These are phyloP conservation scores for Termitomyces eurrhizus DNA, from an alignment of 768 basidiomycete genomes.

Conservation along the genomic window DNA sequence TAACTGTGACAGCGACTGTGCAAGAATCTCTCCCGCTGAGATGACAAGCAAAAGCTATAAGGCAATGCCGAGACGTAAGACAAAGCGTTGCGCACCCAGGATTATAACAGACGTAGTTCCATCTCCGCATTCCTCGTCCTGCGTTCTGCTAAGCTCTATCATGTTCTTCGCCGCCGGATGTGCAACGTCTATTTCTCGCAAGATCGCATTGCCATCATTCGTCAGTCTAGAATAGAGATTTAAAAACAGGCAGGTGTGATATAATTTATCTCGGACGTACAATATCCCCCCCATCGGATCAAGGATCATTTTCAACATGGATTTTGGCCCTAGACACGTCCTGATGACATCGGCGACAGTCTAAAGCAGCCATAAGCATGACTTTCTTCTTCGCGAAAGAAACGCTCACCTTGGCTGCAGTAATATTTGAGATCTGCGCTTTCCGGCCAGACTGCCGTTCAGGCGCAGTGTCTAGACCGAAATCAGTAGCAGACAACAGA, in stretches of 20 bases:
- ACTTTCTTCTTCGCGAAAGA: not conserved
- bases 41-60: not conserved
- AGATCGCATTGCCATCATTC: constrained; percentile 98
- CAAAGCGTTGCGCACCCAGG: constrained; percentile 54
- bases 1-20: constrained; percentile 87
- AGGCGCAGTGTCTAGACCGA: constrained; percentile 75
- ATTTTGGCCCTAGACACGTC: constrained; percentile 95
- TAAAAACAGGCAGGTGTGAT: not conserved
- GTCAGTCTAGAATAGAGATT: constrained; percentile 58
- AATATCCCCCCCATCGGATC: constrained; percentile 99
- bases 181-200: constrained; percentile 97
- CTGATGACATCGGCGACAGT: constrained; percentile 97
- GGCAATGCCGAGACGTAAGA: not conserved
- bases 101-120: constrained; percentile 99
- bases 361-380: constrained; percentile 33
- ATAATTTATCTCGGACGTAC: constrained; percentile 40
- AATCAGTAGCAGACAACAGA: not conserved
- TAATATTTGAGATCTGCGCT: constrained; percentile 96
- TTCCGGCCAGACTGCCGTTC: constrained; percentile 93
- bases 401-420: constrained; percentile 83
- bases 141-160: constrained; percentile 97
- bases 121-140: constrained; percentile 98
- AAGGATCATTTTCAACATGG: constrained; percentile 99
- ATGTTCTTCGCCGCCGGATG: constrained; percentile 99
- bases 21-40: constrained; percentile 90